Evolutionary conservation across 768 basidiomycete genomes (phyloP).

Genomic region (Gloeostereum incarnatum): DNA sequence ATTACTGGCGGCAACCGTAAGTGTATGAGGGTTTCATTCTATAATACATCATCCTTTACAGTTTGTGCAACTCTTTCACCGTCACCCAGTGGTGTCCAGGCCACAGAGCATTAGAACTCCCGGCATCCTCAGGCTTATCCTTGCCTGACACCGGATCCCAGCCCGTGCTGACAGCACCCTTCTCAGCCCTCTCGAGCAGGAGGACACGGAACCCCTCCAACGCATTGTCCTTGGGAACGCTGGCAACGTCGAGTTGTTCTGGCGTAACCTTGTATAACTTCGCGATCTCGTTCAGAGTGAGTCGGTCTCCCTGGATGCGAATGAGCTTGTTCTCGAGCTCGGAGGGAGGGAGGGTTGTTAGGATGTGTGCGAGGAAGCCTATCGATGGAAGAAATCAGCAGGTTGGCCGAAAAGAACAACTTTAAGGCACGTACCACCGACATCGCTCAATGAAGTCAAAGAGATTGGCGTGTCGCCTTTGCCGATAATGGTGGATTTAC

Average conservation of each 20-base stretch:
- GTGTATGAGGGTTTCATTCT: no score
- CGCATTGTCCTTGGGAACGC: slow-evolving; percentile 9
- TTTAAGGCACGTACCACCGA: slow-evolving; percentile 16
- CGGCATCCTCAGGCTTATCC: slow-evolving; percentile 19
- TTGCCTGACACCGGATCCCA: slow-evolving; percentile 21
- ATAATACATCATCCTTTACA: no score
- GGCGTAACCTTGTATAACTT: no score
- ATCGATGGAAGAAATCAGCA: background rate
- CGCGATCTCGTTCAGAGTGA: slow-evolving; percentile 12
- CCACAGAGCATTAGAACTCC: slow-evolving; percentile 21
- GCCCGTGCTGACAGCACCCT: slow-evolving; percentile 21
- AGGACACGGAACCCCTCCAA: slow-evolving; percentile 10
- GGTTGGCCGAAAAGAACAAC: background rate
- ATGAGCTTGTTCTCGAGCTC: slow-evolving; percentile 18
- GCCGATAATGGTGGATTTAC: slow-evolving; percentile 23
- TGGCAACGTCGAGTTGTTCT: no score
- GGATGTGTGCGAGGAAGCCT: slow-evolving; percentile 20
- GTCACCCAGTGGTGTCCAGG: slow-evolving; percentile 22
- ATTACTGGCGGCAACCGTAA: no score
- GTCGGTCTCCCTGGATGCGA: slow-evolving; percentile 22
- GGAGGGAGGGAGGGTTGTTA: slow-evolving; percentile 16
- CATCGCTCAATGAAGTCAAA: slow-evolving; percentile 21
- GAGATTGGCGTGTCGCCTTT: slow-evolving; percentile 19
- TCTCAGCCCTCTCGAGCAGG: slow-evolving; percentile 17
- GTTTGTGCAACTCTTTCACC: slow-evolving; percentile 9